phyloP scores from a whole-genome alignment of 805 yeast genomes.

The Cephaloascus albidus region DNA sequence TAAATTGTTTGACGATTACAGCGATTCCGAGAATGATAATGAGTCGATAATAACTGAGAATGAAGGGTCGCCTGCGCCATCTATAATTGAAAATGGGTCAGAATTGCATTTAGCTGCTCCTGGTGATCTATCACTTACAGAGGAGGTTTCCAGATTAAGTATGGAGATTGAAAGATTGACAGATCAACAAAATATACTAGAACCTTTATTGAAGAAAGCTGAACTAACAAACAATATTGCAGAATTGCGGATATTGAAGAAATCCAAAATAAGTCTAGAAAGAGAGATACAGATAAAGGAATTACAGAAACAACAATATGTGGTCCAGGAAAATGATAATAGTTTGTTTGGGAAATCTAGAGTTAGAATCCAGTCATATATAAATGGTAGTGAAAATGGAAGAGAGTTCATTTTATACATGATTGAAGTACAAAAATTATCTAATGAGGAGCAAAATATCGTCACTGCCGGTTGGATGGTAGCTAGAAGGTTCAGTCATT shows the following conservation, averaged over 20 bases:
- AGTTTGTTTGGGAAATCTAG: constrained; percentile 61
- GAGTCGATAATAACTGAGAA: neutral
- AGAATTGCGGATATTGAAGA: constrained; percentile 58
- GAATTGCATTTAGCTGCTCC: constrained; percentile 54
- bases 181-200: constrained; percentile 55
- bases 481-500: constrained; percentile 84
- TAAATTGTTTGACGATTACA: constrained; percentile 19
- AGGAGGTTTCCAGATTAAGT: constrained; percentile 53
- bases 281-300: constrained; percentile 71
- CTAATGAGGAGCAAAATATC: constrained; percentile 27
- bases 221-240: constrained; percentile 70
- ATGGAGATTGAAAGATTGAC: constrained; percentile 48
- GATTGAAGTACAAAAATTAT: constrained; percentile 58
- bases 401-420: constrained; percentile 62
- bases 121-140: constrained; percentile 55
- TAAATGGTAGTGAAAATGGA: constrained; percentile 45
- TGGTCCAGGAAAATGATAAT: constrained; percentile 76
- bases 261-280: constrained; percentile 57
- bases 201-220: constrained; percentile 68
- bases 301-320: constrained; percentile 67
- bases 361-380: constrained; percentile 41
- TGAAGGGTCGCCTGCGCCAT: neutral
- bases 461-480: constrained; percentile 78
- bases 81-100: constrained; percentile 1
- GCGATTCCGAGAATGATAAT: constrained; percentile 19